These are phyloP conservation scores for Cynara cardunculus DNA, from an alignment of 129 eudicot genomes.

Conservation along the genomic window DNA sequence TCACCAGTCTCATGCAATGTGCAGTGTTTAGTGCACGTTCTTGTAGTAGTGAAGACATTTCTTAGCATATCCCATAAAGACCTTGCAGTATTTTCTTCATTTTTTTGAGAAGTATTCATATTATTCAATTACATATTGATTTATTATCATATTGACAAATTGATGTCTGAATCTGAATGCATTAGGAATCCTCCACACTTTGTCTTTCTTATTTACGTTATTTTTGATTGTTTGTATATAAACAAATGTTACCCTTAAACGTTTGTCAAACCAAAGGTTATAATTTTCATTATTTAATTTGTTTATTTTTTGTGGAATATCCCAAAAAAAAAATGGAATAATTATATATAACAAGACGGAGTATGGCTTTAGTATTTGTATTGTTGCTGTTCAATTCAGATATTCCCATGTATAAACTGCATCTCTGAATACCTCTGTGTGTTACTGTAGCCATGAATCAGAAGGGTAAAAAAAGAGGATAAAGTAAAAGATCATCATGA, in stretches of 20 bases:
- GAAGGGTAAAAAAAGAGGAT: slow-evolving; percentile 26
- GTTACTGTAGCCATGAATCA: slow-evolving; percentile 21
- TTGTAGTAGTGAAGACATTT: neutral
- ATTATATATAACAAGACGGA: slow-evolving; percentile 5
- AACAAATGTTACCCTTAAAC: neutral
- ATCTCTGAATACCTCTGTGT: slow-evolving; percentile 22
- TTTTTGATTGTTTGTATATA: neutral
- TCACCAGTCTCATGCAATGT: neutral
- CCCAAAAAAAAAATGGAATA: neutral
- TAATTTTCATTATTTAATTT: neutral
- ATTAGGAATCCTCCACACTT: neutral
- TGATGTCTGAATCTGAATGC: neutral
- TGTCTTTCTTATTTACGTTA: neutral
- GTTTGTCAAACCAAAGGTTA: neutral
- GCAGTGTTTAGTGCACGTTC: neutral
- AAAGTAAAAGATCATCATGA: slow-evolving; percentile 23
- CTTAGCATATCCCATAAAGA: neutral
- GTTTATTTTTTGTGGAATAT: neutral
- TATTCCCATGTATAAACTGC: slow-evolving; percentile 16
- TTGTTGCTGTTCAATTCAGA: slow-evolving; percentile 12
- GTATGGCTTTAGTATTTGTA: slow-evolving; percentile 15
- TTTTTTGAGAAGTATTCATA: neutral
- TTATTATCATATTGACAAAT: neutral
- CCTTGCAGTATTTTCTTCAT: neutral
- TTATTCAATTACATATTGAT: neutral